Base-by-base conservation (phyloP, 2,329 filamentous ascomycete species). In the Cladobotryum mycophilum region DNA sequence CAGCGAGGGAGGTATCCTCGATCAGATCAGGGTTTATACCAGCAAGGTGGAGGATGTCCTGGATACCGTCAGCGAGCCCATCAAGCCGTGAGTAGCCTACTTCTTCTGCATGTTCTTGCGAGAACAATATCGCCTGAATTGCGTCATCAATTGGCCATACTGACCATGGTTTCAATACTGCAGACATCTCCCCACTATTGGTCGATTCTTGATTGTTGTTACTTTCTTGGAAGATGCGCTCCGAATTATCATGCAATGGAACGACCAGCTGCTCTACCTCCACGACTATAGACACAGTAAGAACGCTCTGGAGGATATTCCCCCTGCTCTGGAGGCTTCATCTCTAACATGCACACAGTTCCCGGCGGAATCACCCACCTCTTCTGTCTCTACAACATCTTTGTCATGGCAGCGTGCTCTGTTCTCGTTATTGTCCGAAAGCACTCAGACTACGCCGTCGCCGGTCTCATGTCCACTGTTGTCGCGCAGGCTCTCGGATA, bases 211-310 rank as follows among this genome's bases (percentile, higher is more conserved):
- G 60, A 99, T 99, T 61, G 93, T 99, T 51, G 93, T 97, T 48
- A 99, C 93, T 55, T 99, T 99, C 74, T 79, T 99, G 61, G 93
- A 99, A 72, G 93, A 99, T 76, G 89, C 91, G 45, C 76, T 99
- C 56, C 84, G 93, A 67, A 99, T 99, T 71, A 77, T 97, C 62
- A 99, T 93, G 60, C 93, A 99, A 83, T 99, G 93, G 91, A 84
- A 69, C 66, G 93, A 97, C 68, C 93, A 99, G 76, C 81, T 99
- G 54, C 77, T 88, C 54, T 99, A 97, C 70, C 83, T 99, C 49
- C 85, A 87, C 68, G 88, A 96, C 63, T 97, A 95, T 78, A 81
- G 92, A 67, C 81, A 89, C 69, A 96, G 92, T 97, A 86, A 73
- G 88, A 41, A 18, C 20, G 15, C 47, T 35, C 49, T 52, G 33